Percentiles rank a stretch among this genome's conserved stretches.
Evolutionary conservation across 371 early-diverging fungal genomes (phyloP).

Genomic region (Circinella umbellata): DNA sequence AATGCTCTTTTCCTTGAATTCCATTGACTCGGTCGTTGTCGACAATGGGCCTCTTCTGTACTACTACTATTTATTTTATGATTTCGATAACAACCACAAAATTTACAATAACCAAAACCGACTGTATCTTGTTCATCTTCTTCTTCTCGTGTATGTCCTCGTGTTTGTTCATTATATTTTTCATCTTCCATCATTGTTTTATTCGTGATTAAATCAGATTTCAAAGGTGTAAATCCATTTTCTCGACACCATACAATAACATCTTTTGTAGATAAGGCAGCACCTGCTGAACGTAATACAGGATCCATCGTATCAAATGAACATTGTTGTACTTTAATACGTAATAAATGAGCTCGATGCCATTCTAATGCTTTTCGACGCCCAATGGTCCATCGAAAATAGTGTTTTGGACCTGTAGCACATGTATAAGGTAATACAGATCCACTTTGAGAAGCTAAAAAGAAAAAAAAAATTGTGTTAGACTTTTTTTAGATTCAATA

Average conservation of each 20-base stretch:
- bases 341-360: conserved; percentile 46
- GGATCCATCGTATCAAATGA: conserved; percentile 37
- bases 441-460: conserved; percentile 14
- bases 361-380: conserved; percentile 52
- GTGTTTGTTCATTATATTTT: not conserved
- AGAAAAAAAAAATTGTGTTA: not conserved
- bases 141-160: not conserved
- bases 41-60: conserved; percentile 36
- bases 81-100: conserved; percentile 42
- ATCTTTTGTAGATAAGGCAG: conserved; percentile 43
- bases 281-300: conserved; percentile 37
- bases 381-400: conserved; percentile 41
- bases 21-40: conserved; percentile 39
- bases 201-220: conserved; percentile 11
- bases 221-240: conserved; percentile 37
- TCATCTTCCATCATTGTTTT: not conserved
- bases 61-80: conserved; percentile 15
- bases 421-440: conserved; percentile 36
- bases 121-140: not conserved
- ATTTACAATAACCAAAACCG: conserved; percentile 38
- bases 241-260: conserved; percentile 44
- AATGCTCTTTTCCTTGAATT: conserved; percentile 34
- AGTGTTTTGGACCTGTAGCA: conserved; percentile 33
- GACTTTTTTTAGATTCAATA: not conserved
- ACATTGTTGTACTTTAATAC: conserved; percentile 37